Base-by-base conservation (phyloP, 2,329 filamentous ascomycete species). In the Microdochium paspali region DNA sequence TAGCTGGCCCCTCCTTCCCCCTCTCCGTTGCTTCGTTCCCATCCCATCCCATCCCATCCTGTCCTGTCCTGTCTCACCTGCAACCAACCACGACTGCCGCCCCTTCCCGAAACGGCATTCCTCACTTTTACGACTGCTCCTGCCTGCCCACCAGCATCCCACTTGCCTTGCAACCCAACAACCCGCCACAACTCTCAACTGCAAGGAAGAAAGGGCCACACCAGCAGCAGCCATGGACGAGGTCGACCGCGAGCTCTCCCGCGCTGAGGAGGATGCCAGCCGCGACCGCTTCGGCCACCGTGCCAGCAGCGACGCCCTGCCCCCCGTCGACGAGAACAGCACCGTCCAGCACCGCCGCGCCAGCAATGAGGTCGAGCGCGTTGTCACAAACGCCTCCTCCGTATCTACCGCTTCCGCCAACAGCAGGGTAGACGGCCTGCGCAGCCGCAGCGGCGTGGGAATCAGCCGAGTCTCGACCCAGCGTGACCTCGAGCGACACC, bases 401-500 rank as follows among this genome's bases (percentile, higher is more conserved):
- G 64, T 67, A 15, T 72, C 73, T 28, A 73, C 74, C 5, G 71
- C 70, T 0, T 72, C 73, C 0, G 73, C 71, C 35, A 65, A 52
- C 51, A 61, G 64, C 10, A 15, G 18, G 35, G 6, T 5, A n/a
- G 57, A 58, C 26, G 62, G 56, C 10, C 58, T 56, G 21, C 58
- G 58, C 42, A 56, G 64, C 51, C 67, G 69, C 47, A 61, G 71
- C 48, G 68, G 66, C 45, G 18, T 18, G n/a, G 65, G 60, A 49
- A 75, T 87, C 66, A 80, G 76, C 57, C 73, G 82, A 46, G 61
- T 80, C n/a, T 72, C 80, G 4, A 87, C 84, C 3, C 74, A 81
- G 52, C 68, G 71, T 55, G 84, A 88, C 58, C 72, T 88, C 32
- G 84, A 87, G 61, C 73, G 82, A 49, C 77, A 87, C 54, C 77